Base-by-base conservation (phyloP, 345 rosid species). In the Anastatica hierochuntica region DNA sequence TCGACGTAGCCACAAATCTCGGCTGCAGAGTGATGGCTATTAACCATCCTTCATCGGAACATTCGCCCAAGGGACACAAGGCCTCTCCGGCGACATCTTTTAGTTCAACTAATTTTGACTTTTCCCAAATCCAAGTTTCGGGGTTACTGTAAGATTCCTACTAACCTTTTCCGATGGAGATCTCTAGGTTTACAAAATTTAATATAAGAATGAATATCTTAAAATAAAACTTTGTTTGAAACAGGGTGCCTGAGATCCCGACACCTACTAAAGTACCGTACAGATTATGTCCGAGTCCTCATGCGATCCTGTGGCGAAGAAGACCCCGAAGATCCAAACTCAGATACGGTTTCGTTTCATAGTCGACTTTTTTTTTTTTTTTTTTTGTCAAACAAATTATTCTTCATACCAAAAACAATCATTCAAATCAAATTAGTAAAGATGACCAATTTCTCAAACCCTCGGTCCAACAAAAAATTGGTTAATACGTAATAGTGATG, bases 291-390 rank as follows among this genome's bases (percentile, higher is more conserved):
- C 95, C 95, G 9, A 66, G 66, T 53, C 92, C 92, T 27, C 79
- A 65, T 16, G 90, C 95, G 5, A 86, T 86, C 57, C 82, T 86
- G 4, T 83, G 95, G 88, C 77, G 89, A 66, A 66, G 82, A 49
- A 77, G 71, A 53, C 75, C 85, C 20, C 77, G 78, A 31, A 77
- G 72, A 66, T 71, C 75, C 0, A 83, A 72, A 64, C 72, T 61
- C 41, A 76, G 62, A n/a, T 43, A 43, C 44, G 26, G 31, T 17
- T 14, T 53, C 10, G 50, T 17, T 52, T 44, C 61, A 13, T 52
- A 38, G 58, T 21, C 24, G 2, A 21, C 24, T 2, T 2, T 21
- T 21, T 21, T 21, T 5, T 2, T 21, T 21, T 21, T 2, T 2
- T 2, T 5, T 21, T 21, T 5, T 2, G 3, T 21, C 24, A 21